These are phyloP conservation scores for Eustoma russellianum DNA, from an alignment of 257 asterid species.

Conservation along the genomic window DNA sequence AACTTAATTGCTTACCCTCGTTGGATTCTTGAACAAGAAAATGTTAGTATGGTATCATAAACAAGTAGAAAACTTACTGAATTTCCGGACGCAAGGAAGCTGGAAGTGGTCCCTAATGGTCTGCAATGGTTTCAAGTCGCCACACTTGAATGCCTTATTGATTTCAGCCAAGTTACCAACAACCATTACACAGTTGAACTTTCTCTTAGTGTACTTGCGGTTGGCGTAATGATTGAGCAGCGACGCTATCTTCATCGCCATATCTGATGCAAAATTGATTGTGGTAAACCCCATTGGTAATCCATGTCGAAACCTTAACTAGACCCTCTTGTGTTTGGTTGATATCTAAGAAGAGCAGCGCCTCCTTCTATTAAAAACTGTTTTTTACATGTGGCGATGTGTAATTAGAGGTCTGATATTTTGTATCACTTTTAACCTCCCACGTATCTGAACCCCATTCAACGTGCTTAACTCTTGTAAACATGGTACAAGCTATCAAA, in stretches of 20 bases:
- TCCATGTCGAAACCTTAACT: slow-evolving; percentile 50
- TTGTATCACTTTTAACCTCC: too few species aligned
- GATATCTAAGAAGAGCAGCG: too few species aligned
- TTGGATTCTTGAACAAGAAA: too few species aligned
- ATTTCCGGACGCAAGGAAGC: slow-evolving; percentile 27
- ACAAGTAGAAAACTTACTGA: slow-evolving; percentile 27
- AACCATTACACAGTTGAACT: slow-evolving; percentile 47
- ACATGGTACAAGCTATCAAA: too few species aligned
- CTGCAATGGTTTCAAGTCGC: slow-evolving; percentile 37
- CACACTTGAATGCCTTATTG: slow-evolving; percentile 30
- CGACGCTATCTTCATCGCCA: slow-evolving; percentile 18
- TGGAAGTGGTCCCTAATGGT: slow-evolving; percentile 38
- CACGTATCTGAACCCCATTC: too few species aligned
- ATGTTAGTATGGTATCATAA: too few species aligned
- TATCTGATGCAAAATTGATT: slow-evolving; percentile 45
- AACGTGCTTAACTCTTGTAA: too few species aligned
- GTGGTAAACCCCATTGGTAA: slow-evolving; percentile 44
- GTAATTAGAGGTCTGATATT: too few species aligned
- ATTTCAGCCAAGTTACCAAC: slow-evolving; percentile 51
- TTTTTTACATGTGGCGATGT: too few species aligned
- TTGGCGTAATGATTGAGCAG: not conserved
- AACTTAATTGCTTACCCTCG: too few species aligned
- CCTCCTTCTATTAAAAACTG: too few species aligned
- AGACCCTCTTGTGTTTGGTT: slow-evolving; percentile 29
- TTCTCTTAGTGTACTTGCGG: slow-evolving; percentile 37